These are phyloP conservation scores for Pholiota microspora DNA, from an alignment of 768 basidiomycete species.

Conservation along the genomic window DNA sequence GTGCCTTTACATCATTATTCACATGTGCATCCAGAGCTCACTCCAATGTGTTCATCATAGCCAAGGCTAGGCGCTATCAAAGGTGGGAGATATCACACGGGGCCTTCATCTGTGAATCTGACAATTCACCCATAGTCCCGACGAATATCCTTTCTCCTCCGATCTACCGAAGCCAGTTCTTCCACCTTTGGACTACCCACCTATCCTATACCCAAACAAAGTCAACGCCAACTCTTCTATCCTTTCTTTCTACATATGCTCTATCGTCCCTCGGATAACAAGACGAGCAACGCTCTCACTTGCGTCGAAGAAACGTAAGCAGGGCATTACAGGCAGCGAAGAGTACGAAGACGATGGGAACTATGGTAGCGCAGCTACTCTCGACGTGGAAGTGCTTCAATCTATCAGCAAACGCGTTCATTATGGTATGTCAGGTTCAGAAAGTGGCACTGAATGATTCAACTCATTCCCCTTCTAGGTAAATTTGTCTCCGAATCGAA, in stretches of 20 bases:
- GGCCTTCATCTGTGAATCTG: neutral
- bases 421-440: slow-evolving; percentile 63
- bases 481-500: slow-evolving; percentile 99
- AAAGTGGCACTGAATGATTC: neutral
- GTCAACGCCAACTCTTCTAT: slow-evolving; percentile 90
- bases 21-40: slow-evolving; percentile 6
- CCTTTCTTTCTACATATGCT: slow-evolving; percentile 81
- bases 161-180: slow-evolving; percentile 84
- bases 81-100: slow-evolving; percentile 48
- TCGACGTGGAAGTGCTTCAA: slow-evolving; percentile 96
- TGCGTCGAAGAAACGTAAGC: slow-evolving; percentile 61
- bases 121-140: slow-evolving; percentile 59
- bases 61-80: slow-evolving; percentile 93
- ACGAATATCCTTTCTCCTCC: slow-evolving; percentile 93
- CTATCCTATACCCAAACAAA: slow-evolving; percentile 73
- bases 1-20: slow-evolving; percentile 24
- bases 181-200: slow-evolving; percentile 67
- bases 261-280: slow-evolving; percentile 90
- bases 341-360: slow-evolving; percentile 94
- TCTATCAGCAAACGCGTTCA: slow-evolving; percentile 98
- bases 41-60: slow-evolving; percentile 36
- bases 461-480: slow-evolving; percentile 46
- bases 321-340: slow-evolving; percentile 62
- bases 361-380: slow-evolving; percentile 92
- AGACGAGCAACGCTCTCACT: slow-evolving; percentile 65